Percentiles rank a stretch among this genome's conserved stretches.
phyloP scores from a whole-genome alignment of 129 eudicot species.

The Deinandra increscens region DNA sequence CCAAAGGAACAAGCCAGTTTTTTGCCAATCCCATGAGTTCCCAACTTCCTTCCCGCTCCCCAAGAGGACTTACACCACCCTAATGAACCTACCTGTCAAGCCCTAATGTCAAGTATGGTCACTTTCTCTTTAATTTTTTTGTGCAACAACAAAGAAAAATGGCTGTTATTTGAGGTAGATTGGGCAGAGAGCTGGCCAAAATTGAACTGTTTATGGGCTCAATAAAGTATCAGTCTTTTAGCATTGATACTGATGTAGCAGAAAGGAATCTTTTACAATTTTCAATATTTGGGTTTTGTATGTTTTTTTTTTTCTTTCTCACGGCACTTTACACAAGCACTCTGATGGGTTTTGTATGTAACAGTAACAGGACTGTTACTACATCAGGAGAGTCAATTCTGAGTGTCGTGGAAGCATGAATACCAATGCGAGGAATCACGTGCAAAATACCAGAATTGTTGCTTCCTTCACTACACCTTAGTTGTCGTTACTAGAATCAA shows the following conservation, averaged over 20 bases:
- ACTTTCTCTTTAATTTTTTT: neutral
- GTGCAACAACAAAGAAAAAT: neutral
- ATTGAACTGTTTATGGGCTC: conserved; percentile 29
- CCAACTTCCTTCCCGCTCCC: no score
- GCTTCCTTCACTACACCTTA: conserved; percentile 29
- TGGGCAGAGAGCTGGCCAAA: conserved; percentile 7
- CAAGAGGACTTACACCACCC: no score
- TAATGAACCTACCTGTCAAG: no score
- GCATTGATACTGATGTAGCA: conserved; percentile 38
- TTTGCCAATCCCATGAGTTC: no score
- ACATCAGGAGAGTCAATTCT: conserved; percentile 19
- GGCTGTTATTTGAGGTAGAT: neutral
- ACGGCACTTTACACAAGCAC: no score
- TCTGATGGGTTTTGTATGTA: conserved; percentile 19
- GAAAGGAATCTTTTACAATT: conserved; percentile 27
- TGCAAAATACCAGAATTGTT: conserved; percentile 40
- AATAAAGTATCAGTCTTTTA: conserved; percentile 29
- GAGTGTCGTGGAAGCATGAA: conserved; percentile 40
- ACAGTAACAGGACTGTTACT: conserved; percentile 10
- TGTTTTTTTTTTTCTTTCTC: no score
- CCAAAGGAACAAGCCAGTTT: no score
- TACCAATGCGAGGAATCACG: conserved; percentile 49
- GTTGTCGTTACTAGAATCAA: conserved; percentile 44
- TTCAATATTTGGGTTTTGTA: conserved; percentile 3
- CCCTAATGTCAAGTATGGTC: no score